Conservation (phyloP, 768 basidiomycete species). For the Mycena chlorophos region DNA sequence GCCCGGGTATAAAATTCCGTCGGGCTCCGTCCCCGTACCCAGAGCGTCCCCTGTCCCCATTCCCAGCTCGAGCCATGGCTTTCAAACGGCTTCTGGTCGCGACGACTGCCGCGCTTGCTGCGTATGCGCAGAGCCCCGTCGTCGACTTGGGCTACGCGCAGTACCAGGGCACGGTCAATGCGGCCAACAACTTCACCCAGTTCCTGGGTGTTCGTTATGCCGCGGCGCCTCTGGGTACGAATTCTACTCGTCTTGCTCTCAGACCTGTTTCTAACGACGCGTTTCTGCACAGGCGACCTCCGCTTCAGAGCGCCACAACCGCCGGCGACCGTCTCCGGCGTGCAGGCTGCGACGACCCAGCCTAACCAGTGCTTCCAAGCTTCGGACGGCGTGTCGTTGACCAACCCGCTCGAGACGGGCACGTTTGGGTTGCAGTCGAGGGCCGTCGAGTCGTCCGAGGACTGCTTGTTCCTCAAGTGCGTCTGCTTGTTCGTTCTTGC, state of each 20-base stretch:
- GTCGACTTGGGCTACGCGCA: constrained; percentile 47
- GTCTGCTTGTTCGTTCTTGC: neutral
- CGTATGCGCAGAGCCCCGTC: constrained; percentile 22
- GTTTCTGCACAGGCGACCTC: constrained; percentile 26
- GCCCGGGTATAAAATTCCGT: too few species aligned
- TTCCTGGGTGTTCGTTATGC: constrained; percentile 53
- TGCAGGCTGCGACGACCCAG: constrained; percentile 33
- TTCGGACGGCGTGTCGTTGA: constrained; percentile 27
- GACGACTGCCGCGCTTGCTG: constrained; percentile 1
- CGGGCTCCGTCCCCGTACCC: too few species aligned
- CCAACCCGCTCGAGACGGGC: constrained; percentile 30
- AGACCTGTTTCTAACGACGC: neutral
- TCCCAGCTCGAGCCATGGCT: neutral
- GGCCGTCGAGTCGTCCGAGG: constrained; percentile 28
- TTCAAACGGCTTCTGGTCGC: neutral
- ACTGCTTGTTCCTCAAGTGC: constrained; percentile 44
- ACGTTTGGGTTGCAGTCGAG: too few species aligned
- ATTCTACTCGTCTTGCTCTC: neutral
- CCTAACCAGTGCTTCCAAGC: constrained; percentile 35
- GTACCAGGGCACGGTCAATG: constrained; percentile 42
- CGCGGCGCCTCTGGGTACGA: constrained; percentile 46
- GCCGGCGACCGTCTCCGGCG: constrained; percentile 27
- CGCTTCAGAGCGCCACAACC: constrained; percentile 36
- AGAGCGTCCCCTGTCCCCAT: neutral
- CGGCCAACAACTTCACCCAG: constrained; percentile 33